Percentiles rank a stretch among this genome's conserved stretches.
Evolutionary conservation across 306 rosid species (phyloP).

Genomic region (Alnus glutinosa): DNA sequence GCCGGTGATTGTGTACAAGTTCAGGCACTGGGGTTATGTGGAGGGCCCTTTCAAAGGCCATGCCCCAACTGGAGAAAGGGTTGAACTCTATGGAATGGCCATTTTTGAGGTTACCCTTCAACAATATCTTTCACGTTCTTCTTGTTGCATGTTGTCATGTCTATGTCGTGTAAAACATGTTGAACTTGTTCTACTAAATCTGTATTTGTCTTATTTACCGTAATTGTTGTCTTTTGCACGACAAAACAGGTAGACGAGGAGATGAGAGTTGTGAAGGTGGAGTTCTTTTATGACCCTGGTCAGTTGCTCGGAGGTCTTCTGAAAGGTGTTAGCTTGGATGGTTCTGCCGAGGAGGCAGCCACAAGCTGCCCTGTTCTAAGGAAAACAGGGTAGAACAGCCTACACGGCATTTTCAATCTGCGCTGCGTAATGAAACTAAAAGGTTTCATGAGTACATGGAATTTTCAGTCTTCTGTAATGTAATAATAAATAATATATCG

Average conservation of each 20-base stretch:
- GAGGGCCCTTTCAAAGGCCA: conserved; percentile 76
- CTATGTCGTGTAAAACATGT: too few species aligned
- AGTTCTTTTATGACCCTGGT: conserved; percentile 65
- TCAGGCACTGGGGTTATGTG: conserved; percentile 79
- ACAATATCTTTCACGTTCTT: too few species aligned
- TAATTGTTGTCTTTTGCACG: background rate
- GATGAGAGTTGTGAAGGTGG: conserved; percentile 56
- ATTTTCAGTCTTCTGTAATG: too few species aligned
- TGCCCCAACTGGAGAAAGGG: conserved; percentile 51
- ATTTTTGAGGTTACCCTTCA: conserved; percentile 43
- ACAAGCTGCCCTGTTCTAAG: conserved; percentile 49
- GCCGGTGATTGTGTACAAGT: conserved; percentile 56
- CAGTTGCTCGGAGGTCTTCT: conserved; percentile 65
- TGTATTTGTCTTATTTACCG: background rate
- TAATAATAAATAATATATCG: too few species aligned
- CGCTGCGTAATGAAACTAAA: too few species aligned
- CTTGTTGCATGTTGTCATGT: too few species aligned
- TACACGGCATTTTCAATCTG: too few species aligned
- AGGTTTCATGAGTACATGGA: too few species aligned
- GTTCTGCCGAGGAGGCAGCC: conserved; percentile 29
- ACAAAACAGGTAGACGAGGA: conserved; percentile 49
- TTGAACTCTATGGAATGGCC: conserved; percentile 53
- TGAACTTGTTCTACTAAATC: too few species aligned
- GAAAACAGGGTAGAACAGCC: conserved; percentile 39
- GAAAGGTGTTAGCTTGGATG: conserved; percentile 43